Base-by-base conservation (phyloP, 2,329 filamentous ascomycete species). In the Coniochaeta prunicola region DNA sequence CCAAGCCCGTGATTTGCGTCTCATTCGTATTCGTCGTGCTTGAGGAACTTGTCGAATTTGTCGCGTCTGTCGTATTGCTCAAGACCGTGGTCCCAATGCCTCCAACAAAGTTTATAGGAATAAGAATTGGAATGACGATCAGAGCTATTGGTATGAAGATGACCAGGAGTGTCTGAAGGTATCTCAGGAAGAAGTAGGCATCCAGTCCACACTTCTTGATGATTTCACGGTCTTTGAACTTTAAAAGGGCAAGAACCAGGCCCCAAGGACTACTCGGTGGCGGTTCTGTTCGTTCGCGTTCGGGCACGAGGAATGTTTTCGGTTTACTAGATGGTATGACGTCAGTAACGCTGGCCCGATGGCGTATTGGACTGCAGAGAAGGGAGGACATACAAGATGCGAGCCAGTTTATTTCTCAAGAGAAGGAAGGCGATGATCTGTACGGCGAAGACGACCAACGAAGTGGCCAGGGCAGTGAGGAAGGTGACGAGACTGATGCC, bases 181-280 rank as follows among this genome's bases (percentile, higher is more conserved):
- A 99, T 62, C 96, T 89, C 1, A 99, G 80, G 72, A 99, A 99
- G 77, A 97, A 96, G 75, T 96, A 99, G 68, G 93, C 92, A 70
- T 99, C 94, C 10, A 99, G 83, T 19, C 94, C 94, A 65, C 93
- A 97, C 73, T 97, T 96, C 57, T 93, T 88, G 67, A 99, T 96
- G 65, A 99, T 85, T 65, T 96, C 91, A 13, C 90, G 80, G 62
- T 90, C 82, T 78, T 85, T 72, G 76, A 90, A 76, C 76, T 86
- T 72, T 76, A 90, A 79, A 80, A 96, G 63, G 77, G 77, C 70
- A 73, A 82, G 69, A 65, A 84, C 63, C 60, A 87, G 72, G 15
- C 76, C 76, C 70, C 81, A 77, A 38, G 80, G 75, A 53, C 72
- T 80, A 57, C 71, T 74, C 0, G 89, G 89, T 1, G 91, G 90